A percentile compares a stretch with the other conserved stretches of the same genome.
Evolutionary conservation across 2,329 filamentous ascomycete species (phyloP).

Genomic region (Verticillium nubilum): DNA sequence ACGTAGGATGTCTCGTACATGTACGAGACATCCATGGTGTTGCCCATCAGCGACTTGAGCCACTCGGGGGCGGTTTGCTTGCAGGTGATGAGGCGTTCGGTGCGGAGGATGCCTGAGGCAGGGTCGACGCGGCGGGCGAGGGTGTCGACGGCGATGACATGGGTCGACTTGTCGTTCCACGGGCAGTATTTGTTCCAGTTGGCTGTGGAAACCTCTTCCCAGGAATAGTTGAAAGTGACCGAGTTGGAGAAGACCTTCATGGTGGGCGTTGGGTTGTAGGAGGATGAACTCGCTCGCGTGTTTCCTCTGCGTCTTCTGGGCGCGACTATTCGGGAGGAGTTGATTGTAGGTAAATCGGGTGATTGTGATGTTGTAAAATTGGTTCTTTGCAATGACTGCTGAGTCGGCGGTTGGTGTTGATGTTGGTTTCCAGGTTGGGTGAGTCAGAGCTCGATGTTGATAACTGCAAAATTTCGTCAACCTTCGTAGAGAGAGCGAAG

Average conservation of each 20-base stretch:
- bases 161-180: slow-evolving; percentile 98
- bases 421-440: background rate
- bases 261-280: slow-evolving; percentile 14
- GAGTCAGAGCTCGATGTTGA: background rate
- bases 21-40: slow-evolving; percentile 69
- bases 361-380: background rate
- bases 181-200: slow-evolving; percentile 99
- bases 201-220: slow-evolving; percentile 94
- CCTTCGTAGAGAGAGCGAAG: background rate
- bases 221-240: slow-evolving; percentile 94
- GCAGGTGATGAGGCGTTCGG: slow-evolving; percentile 58
- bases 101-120: slow-evolving; percentile 53
- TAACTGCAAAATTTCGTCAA: background rate
- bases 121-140: slow-evolving; percentile 62
- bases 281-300: background rate
- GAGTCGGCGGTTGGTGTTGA: background rate
- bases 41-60: slow-evolving; percentile 73
- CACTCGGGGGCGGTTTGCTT: slow-evolving; percentile 66
- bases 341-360: too few species aligned
- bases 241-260: slow-evolving; percentile 97
- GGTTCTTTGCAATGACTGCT: background rate
- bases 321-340: too few species aligned
- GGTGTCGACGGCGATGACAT: slow-evolving; percentile 94
- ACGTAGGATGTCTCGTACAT: slow-evolving; percentile 97
- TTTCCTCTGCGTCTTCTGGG: too few species aligned